A percentile compares a stretch with the other conserved stretches of the same genome.
These are phyloP conservation scores for Mariannaea sp. DNA, from an alignment of 2,329 filamentous ascomycete genomes.

Conservation along the genomic window DNA sequence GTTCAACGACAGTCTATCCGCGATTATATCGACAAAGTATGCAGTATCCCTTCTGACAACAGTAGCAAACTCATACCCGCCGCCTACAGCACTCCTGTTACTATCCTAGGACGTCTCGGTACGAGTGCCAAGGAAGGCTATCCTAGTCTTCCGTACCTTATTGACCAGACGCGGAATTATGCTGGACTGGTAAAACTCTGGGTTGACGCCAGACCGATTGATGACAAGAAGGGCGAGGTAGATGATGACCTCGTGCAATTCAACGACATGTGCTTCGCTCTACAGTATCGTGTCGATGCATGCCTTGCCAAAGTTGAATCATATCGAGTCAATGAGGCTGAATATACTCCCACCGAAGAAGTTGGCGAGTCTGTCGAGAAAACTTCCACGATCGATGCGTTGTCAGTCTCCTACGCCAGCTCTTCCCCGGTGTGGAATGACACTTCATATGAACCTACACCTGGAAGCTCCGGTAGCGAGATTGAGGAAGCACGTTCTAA, in stretches of 20 bases:
- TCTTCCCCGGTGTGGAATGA: conserved; percentile 38
- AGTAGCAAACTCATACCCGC: conserved; percentile 70
- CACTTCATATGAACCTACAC: conserved; percentile 41
- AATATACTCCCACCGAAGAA: conserved; percentile 42
- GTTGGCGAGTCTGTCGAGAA: conserved; percentile 56
- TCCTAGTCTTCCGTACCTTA: conserved; percentile 87
- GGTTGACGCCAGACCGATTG: conserved; percentile 61
- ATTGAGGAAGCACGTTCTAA: conserved; percentile 34
- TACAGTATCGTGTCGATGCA: conserved; percentile 57
- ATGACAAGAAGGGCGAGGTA: conserved; percentile 40
- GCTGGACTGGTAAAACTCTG: conserved; percentile 82
- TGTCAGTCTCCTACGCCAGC: conserved; percentile 39
- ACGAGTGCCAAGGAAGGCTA: conserved; percentile 87
- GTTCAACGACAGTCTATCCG: conserved; percentile 81
- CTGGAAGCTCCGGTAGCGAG: conserved; percentile 59
- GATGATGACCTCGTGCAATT: conserved; percentile 61
- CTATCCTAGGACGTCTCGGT: conserved; percentile 82
- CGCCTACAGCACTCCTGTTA: conserved; percentile 89
- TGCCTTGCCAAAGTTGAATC: conserved; percentile 57
- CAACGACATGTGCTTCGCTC: conserved; percentile 53
- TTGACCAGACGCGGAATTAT: conserved; percentile 86
- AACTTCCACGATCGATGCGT: conserved; percentile 43
- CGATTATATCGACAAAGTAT: conserved; percentile 84
- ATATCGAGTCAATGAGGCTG: conserved; percentile 47
- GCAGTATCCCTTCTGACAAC: conserved; percentile 76